Percentiles rank a stretch among this genome's conserved stretches.
Conservation (phyloP, 768 basidiomycete genomes). For the Termitomyces sp. region DNA sequence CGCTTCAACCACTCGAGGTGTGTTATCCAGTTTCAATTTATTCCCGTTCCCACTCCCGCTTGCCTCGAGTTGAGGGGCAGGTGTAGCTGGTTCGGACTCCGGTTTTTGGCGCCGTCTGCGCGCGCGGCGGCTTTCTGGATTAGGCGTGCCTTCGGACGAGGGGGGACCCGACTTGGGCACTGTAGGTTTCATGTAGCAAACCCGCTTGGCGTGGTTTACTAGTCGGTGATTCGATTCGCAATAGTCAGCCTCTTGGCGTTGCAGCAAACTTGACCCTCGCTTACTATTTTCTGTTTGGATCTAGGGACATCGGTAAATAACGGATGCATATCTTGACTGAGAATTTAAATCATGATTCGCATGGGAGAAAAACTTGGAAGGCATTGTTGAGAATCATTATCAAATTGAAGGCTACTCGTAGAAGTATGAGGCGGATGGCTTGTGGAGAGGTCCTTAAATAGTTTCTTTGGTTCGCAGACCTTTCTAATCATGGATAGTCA, state of each 20-base stretch:
- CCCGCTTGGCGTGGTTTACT: not conserved
- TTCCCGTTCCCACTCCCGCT: not conserved
- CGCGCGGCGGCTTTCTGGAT: slow-evolving; percentile 3
- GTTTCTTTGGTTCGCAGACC: slow-evolving; percentile 54
- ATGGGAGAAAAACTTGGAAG: slow-evolving; percentile 31
- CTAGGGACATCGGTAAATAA: not conserved
- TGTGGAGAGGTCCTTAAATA: slow-evolving; percentile 27
- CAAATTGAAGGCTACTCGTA: slow-evolving; percentile 50
- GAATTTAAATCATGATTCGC: slow-evolving; percentile 50
- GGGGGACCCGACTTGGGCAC: slow-evolving; percentile 2
- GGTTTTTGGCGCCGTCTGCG: slow-evolving; percentile 13
- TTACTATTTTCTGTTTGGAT: slow-evolving; percentile 1
- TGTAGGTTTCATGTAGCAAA: slow-evolving; percentile 1
- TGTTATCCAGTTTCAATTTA: not conserved
- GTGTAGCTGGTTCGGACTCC: slow-evolving; percentile 1
- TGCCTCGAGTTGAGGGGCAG: not conserved
- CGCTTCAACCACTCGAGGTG: not conserved
- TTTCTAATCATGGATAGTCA: slow-evolving; percentile 77
- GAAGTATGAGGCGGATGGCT: not conserved
- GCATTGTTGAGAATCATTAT: slow-evolving; percentile 68
- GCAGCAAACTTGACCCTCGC: not conserved
- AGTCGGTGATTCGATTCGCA: not conserved
- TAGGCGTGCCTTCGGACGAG: slow-evolving; percentile 5
- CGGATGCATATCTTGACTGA: not conserved
- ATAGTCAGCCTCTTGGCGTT: not conserved